Evolutionary conservation across 352 stramenopile genomes (phyloP).

Genomic region (Globisporangium splendens): DNA sequence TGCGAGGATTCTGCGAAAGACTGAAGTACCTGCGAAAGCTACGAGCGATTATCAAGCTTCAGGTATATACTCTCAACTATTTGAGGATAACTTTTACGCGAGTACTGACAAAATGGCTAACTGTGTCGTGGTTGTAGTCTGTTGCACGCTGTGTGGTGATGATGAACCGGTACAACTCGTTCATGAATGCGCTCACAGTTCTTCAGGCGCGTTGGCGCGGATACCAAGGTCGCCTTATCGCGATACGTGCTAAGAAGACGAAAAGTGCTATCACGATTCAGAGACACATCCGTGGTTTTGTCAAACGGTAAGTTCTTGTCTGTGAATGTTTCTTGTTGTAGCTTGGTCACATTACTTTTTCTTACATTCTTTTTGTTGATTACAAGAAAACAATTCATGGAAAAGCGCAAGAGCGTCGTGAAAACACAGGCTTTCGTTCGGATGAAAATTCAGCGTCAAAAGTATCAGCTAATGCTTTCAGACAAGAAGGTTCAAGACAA

Average conservation of each 20-base stretch:
- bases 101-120: constrained; percentile 6
- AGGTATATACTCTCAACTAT: constrained; percentile 26
- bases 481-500: constrained; percentile 57
- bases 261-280: constrained; percentile 68
- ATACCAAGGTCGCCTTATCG: constrained; percentile 54
- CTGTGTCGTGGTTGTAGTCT: constrained; percentile 35
- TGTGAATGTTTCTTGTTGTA: too few species aligned
- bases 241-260: constrained; percentile 42
- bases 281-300: constrained; percentile 55
- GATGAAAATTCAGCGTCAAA: constrained; percentile 57
- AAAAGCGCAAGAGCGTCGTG: constrained; percentile 44
- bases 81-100: background rate
- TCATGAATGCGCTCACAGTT: constrained; percentile 46
- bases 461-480: constrained; percentile 46
- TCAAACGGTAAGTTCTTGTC: constrained; percentile 37
- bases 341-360: background rate
- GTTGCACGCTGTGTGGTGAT: constrained; percentile 76
- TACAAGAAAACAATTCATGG: constrained; percentile 53
- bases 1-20: constrained; percentile 62
- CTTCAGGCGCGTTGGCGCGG: constrained; percentile 80
- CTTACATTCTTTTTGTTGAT: background rate
- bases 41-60: constrained; percentile 72
- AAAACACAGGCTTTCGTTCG: constrained; percentile 61
- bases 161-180: constrained; percentile 70
- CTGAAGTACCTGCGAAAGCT: constrained; percentile 62